Evolutionary conservation across 805 yeast genomes (phyloP).

Genomic region (Yarrowia sp.): DNA sequence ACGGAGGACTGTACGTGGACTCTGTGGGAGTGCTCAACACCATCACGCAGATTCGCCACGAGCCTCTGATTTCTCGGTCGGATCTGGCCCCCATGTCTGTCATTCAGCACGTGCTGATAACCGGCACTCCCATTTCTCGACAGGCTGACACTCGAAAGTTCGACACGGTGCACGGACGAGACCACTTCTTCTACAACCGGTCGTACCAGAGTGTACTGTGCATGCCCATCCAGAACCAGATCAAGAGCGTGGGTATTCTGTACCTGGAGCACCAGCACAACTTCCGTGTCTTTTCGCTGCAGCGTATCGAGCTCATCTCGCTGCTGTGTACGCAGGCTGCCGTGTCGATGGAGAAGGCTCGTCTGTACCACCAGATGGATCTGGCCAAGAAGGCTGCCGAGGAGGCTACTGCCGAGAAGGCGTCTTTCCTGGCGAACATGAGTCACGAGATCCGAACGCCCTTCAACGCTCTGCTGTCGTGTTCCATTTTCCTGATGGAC

Average conservation of each 20-base stretch:
- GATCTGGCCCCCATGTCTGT: slow-evolving; percentile 48
- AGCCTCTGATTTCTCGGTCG: slow-evolving; percentile 43
- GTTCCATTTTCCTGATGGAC: slow-evolving; percentile 41
- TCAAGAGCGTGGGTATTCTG: slow-evolving; percentile 47
- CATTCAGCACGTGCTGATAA: slow-evolving; percentile 43
- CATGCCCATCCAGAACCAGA: slow-evolving; percentile 47
- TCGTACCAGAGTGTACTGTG: slow-evolving; percentile 43
- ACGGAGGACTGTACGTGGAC: slow-evolving; percentile 37
- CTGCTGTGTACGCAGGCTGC: slow-evolving; percentile 53
- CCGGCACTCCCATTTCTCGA: slow-evolving; percentile 42
- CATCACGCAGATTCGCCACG: slow-evolving; percentile 39
- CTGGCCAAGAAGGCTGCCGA: slow-evolving; percentile 44
- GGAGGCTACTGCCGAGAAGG: slow-evolving; percentile 54
- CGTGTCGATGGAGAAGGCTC: slow-evolving; percentile 50
- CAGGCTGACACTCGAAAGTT: slow-evolving; percentile 42
- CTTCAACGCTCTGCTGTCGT: slow-evolving; percentile 48
- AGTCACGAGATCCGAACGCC: slow-evolving; percentile 59
- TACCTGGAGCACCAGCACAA: slow-evolving; percentile 43
- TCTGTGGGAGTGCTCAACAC: slow-evolving; percentile 36
- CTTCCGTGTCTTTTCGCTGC: slow-evolving; percentile 38
- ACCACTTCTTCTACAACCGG: slow-evolving; percentile 44
- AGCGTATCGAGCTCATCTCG: slow-evolving; percentile 44
- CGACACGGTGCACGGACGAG: slow-evolving; percentile 41
- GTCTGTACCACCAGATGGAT: slow-evolving; percentile 49
- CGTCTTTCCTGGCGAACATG: slow-evolving; percentile 55